These are phyloP conservation scores for Sporothrix schenckii DNA, from an alignment of 2,329 filamentous ascomycete species.

Conservation along the genomic window DNA sequence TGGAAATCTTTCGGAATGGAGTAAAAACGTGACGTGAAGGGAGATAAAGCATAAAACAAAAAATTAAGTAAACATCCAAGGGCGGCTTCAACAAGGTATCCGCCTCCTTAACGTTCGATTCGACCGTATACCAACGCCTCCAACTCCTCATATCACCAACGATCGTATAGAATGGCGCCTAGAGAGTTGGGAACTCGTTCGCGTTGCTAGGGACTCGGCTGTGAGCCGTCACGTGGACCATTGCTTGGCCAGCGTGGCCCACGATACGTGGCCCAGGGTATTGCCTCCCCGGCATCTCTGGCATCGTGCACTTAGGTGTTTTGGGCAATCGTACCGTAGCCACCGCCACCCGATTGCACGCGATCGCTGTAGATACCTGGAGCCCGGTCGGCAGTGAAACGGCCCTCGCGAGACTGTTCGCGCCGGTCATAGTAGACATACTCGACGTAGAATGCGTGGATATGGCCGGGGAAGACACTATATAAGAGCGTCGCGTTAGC, in stretches of 20 bases:
- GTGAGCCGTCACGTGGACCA: background rate
- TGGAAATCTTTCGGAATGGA: background rate
- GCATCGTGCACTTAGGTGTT: constrained; percentile 26
- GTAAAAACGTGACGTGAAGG: background rate
- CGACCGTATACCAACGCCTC: background rate
- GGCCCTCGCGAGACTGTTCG: constrained; percentile 63
- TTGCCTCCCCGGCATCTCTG: background rate
- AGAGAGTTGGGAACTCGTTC: background rate
- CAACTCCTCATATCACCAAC: background rate
- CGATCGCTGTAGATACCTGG: constrained; percentile 73
- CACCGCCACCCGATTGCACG: constrained; percentile 72
- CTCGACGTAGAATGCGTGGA: constrained; percentile 80
- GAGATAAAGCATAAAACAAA: background rate
- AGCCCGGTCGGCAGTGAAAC: constrained; percentile 57
- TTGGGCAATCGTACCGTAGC: constrained; percentile 41
- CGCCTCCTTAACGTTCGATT: background rate
- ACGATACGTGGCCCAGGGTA: background rate
- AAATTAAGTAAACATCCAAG: too few relatives aligned
- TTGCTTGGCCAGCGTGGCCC: background rate
- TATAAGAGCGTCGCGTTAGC: background rate
- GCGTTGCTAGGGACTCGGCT: background rate
- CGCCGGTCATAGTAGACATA: constrained; percentile 80
- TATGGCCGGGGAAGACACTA: constrained; percentile 74
- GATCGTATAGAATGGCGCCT: background rate
- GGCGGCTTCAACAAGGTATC: background rate